A percentile compares a stretch with the other conserved stretches of the same genome.
Evolutionary conservation across 2,329 filamentous ascomycete species (phyloP).

Genomic region (Microcyclosporella mali): DNA sequence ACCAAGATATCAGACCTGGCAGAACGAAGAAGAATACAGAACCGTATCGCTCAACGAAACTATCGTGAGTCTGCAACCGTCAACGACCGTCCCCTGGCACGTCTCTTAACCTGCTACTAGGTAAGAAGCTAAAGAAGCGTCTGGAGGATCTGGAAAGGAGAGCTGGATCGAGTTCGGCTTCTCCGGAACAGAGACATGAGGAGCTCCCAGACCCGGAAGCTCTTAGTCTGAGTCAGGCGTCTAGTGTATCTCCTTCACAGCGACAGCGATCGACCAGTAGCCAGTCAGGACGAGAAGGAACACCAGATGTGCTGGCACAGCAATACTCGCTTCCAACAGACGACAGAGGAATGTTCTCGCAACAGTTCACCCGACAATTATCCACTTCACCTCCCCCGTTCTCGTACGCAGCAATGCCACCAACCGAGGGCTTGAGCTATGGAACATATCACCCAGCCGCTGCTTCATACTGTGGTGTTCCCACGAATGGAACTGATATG

Average conservation of each 20-base stretch:
- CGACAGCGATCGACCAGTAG: slow-evolving; percentile 25
- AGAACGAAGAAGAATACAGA: slow-evolving; percentile 89
- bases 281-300: slow-evolving; percentile 18
- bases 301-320: slow-evolving; percentile 24
- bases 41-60: slow-evolving; percentile 94
- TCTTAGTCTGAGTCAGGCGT: slow-evolving; percentile 5
- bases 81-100: background rate
- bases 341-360: slow-evolving; percentile 58
- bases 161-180: slow-evolving; percentile 58
- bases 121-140: slow-evolving; percentile 89
- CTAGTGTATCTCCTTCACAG: slow-evolving; percentile 5
- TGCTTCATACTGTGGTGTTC: slow-evolving; percentile 11
- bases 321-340: slow-evolving; percentile 40
- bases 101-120: slow-evolving; percentile 39
- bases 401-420: slow-evolving; percentile 59
- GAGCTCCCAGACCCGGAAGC: slow-evolving; percentile 41
- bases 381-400: slow-evolving; percentile 68
- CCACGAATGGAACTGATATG: slow-evolving; percentile 42
- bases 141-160: slow-evolving; percentile 78
- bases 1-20: slow-evolving; percentile 97
- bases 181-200: slow-evolving; percentile 52
- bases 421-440: slow-evolving; percentile 56
- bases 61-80: slow-evolving; percentile 62
- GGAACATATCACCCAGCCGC: slow-evolving; percentile 18
- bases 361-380: slow-evolving; percentile 61